phyloP scores from a whole-genome alignment of 306 rosid species.

The Prunus dulcis region DNA sequence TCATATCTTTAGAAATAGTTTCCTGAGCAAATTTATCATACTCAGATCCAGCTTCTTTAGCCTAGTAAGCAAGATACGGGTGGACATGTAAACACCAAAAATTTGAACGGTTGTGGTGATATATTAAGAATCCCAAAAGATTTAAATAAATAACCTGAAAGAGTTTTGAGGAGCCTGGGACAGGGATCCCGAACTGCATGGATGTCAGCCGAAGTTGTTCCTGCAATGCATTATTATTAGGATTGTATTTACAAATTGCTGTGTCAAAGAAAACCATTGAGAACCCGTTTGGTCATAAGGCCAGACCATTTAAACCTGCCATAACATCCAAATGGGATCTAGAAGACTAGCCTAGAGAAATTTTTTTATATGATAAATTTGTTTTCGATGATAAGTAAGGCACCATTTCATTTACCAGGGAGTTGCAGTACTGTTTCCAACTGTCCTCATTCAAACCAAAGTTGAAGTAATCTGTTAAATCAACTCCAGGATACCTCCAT shows the following conservation, averaged over 20 bases:
- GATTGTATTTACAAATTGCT: conserved; percentile 4
- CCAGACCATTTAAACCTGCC: conserved; percentile 14
- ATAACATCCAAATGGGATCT: conserved; percentile 5
- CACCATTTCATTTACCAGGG: conserved; percentile 49
- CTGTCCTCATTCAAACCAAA: conserved; percentile 62
- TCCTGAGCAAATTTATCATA: conserved; percentile 31
- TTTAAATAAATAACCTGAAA: conserved; percentile 32
- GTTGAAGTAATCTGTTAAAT: conserved; percentile 63
- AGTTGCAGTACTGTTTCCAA: conserved; percentile 64
- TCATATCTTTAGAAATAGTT: conserved; percentile 25
- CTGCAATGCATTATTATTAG: conserved; percentile 29
- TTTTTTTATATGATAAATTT: background rate
- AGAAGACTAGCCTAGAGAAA: conserved; percentile 6
- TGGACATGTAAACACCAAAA: conserved; percentile 11
- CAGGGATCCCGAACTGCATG: conserved; percentile 23
- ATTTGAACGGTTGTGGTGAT: conserved; percentile 3
- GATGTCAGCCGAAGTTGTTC: conserved; percentile 35
- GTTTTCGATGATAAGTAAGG: background rate
- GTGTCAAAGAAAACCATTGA: conserved; percentile 6
- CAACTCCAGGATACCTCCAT: conserved; percentile 56
- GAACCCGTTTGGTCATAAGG: background rate
- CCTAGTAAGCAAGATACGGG: conserved; percentile 29
- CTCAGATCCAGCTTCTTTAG: conserved; percentile 16
- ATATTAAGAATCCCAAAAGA: conserved; percentile 10
- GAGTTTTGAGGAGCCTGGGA: conserved; percentile 26